phyloP scores from a whole-genome alignment of 768 basidiomycete species.

The Holtermanniella nyarrowii region DNA sequence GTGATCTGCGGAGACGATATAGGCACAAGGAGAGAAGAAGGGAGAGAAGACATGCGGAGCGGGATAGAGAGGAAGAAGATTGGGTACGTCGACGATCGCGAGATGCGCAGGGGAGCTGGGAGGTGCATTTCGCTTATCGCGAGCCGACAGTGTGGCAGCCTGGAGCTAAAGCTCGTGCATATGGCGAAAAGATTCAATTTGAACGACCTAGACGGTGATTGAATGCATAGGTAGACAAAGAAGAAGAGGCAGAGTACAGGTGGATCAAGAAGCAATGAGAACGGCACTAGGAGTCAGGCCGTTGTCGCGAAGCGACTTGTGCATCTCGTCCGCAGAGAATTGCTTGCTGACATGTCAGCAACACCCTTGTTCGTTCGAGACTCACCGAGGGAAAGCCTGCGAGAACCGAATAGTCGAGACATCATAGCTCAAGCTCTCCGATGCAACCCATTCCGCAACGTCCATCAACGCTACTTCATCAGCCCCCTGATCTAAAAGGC shows the following conservation, averaged over 20 bases:
- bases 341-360: constrained; percentile 52
- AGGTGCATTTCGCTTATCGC: constrained; percentile 26
- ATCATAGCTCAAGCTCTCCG: constrained; percentile 57
- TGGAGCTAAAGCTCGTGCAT: constrained; percentile 28
- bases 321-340: constrained; percentile 62
- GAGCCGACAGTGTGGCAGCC: constrained; percentile 30
- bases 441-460: constrained; percentile 78
- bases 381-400: constrained; percentile 74
- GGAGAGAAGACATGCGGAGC: constrained; percentile 11
- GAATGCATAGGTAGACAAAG: background rate
- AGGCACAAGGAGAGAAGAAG: constrained; percentile 17
- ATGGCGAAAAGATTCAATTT: constrained; percentile 17
- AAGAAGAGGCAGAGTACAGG: background rate
- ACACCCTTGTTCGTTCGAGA: constrained; percentile 2
- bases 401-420: constrained; percentile 70
- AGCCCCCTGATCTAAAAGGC: background rate
- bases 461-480: constrained; percentile 56
- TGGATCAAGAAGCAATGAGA: background rate
- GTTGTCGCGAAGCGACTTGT: constrained; percentile 67
- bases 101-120: constrained; percentile 20
- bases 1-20: constrained; percentile 15
- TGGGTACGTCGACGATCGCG: background rate
- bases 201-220: background rate
- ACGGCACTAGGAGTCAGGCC: constrained; percentile 83
- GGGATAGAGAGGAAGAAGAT: constrained; percentile 4